Evolutionary conservation across 2,329 filamentous ascomycete genomes (phyloP).

Genomic region (Apiospora kogelbergensis): DNA sequence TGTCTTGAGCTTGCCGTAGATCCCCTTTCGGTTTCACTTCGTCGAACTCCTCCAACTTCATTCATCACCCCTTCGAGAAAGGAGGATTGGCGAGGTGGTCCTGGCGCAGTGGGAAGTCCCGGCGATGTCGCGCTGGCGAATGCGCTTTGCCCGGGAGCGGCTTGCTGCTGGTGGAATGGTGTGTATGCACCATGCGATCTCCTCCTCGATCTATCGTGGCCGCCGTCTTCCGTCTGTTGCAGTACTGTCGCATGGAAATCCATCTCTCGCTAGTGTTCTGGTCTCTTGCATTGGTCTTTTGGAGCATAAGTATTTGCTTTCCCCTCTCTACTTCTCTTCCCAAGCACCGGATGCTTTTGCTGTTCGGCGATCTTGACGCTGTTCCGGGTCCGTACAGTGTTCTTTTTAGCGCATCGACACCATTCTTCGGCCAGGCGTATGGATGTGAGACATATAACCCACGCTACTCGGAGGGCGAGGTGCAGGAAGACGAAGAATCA

Average conservation of each 20-base stretch:
- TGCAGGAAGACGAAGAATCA: background rate
- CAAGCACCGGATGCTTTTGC: background rate
- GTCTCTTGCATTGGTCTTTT: constrained; percentile 9
- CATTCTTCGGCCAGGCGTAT: background rate
- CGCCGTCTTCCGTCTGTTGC: constrained; percentile 19
- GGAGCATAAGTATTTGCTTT: background rate
- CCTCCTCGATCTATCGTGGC: constrained; percentile 12
- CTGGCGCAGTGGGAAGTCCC: constrained; percentile 7
- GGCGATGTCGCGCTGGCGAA: background rate
- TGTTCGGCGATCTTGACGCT: background rate
- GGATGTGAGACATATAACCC: background rate
- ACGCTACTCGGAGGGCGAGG: background rate
- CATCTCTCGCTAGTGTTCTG: constrained; percentile 16
- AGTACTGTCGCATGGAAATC: constrained; percentile 30
- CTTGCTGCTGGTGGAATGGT: constrained; percentile 8
- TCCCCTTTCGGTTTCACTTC: background rate
- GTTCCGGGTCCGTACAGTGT: constrained; percentile 9
- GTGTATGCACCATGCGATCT: constrained; percentile 11
- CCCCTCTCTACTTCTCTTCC: background rate
- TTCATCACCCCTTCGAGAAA: constrained; percentile 10
- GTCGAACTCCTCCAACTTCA: background rate
- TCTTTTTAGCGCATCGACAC: constrained; percentile 5
- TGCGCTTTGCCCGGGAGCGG: background rate
- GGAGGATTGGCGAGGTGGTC: constrained; percentile 12
- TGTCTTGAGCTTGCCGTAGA: background rate